Percentiles rank a stretch among this genome's conserved stretches.
Evolutionary conservation across 495 filamentous ascomycete species (phyloP).

Genomic region (Aspergillus homomorphus): DNA sequence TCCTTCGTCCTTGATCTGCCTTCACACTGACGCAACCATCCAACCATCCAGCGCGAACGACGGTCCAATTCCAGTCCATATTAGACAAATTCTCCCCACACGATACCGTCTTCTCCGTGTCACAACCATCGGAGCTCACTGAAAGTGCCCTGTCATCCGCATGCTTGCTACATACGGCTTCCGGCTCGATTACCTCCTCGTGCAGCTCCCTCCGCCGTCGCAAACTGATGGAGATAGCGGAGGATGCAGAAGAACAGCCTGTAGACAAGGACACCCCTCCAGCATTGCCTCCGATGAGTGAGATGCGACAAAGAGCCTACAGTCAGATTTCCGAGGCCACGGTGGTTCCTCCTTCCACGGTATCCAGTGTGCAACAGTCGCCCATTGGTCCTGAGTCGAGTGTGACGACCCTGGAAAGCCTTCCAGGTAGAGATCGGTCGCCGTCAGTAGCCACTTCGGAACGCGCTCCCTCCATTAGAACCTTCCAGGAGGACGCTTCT

Average conservation of each 20-base stretch:
- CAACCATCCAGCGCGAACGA: constrained; percentile 66
- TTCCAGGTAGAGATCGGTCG: constrained; percentile 20
- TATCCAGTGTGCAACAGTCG: constrained; percentile 17
- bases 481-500: constrained; percentile 40
- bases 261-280: constrained; percentile 51
- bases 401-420: constrained; percentile 18
- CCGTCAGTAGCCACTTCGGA: constrained; percentile 16
- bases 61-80: constrained; percentile 90
- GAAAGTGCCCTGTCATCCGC: constrained; percentile 85
- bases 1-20: constrained; percentile 6
- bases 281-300: constrained; percentile 12
- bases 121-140: constrained; percentile 71
- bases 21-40: constrained; percentile 2
- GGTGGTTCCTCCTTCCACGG: constrained; percentile 29
- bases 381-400: constrained; percentile 20
- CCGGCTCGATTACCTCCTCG: constrained; percentile 82
- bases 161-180: constrained; percentile 85
- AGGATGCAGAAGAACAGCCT: constrained; percentile 67
- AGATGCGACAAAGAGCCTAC: constrained; percentile 30
- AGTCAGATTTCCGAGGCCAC: constrained; percentile 43
- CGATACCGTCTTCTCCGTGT: constrained; percentile 75
- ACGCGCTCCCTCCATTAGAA: constrained; percentile 23
- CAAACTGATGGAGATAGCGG: constrained; percentile 83
- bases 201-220: constrained; percentile 72
- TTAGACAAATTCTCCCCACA: constrained; percentile 83